A percentile compares a stretch with the other conserved stretches of the same genome.
Conservation (phyloP, 2,329 filamentous ascomycete genomes). For the Penicillium crustosum region DNA sequence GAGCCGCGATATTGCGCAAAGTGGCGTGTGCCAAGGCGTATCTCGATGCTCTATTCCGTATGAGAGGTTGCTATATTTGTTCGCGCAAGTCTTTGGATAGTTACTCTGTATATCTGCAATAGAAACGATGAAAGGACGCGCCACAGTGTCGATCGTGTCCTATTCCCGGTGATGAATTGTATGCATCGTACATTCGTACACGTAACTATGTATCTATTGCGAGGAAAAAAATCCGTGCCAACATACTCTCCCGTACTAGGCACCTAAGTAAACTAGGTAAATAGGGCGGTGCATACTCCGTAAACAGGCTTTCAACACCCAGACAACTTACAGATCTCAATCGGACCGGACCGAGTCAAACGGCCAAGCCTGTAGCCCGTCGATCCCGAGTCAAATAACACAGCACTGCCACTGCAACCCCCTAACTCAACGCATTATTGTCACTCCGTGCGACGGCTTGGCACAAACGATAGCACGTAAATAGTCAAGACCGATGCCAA, state of each 20-base stretch:
- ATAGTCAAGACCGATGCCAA: slow-evolving; percentile 5
- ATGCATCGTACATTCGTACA: not conserved
- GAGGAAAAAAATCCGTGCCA: not conserved
- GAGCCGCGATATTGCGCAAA: not conserved
- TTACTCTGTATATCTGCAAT: not conserved
- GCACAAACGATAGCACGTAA: slow-evolving; percentile 10
- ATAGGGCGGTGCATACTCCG: not conserved
- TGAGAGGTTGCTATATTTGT: slow-evolving; percentile 6
- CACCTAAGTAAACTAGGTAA: not conserved
- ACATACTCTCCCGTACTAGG: not conserved
- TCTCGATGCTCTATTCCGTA: not conserved
- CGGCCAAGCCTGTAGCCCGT: slow-evolving; percentile 3
- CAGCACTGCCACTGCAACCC: slow-evolving; percentile 11
- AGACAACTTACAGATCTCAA: slow-evolving; percentile 3
- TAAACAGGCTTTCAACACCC: not conserved
- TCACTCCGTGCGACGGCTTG: slow-evolving; percentile 10
- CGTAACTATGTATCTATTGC: not conserved
- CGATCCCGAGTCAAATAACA: slow-evolving; percentile 7
- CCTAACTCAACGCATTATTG: slow-evolving; percentile 3
- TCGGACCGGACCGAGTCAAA: slow-evolving; percentile 12
- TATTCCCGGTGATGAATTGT: not conserved
- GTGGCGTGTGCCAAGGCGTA: not conserved
- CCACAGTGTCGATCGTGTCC: not conserved
- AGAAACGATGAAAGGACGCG: not conserved
- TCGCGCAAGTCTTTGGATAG: not conserved